phyloP scores from a whole-genome alignment of 768 basidiomycete species.

The Boletus fagicola region DNA sequence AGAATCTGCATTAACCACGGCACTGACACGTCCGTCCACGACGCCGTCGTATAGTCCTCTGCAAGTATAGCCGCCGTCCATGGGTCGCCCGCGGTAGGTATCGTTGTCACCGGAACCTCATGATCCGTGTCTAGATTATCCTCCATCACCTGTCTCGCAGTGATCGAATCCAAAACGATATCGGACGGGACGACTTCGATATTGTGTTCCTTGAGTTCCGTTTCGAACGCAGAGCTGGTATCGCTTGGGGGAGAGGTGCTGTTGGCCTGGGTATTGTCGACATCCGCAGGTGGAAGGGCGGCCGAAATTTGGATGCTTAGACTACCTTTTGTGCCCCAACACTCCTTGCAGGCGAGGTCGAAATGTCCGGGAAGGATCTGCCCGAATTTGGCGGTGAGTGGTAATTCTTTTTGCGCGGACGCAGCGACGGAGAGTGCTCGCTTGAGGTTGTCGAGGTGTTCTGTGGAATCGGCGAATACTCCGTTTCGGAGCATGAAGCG shows the following conservation, averaged over 20 bases:
- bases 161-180: conserved; percentile 29
- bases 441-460: conserved; percentile 34
- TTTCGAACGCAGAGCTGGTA: conserved; percentile 33
- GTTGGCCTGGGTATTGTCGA: neutral
- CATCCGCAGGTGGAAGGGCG: neutral
- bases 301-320: conserved; percentile 24
- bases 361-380: conserved; percentile 43
- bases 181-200: conserved; percentile 25
- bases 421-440: conserved; percentile 44
- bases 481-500: conserved; percentile 44
- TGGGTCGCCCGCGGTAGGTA: conserved; percentile 22
- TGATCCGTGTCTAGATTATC: conserved; percentile 27
- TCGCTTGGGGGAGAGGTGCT: neutral
- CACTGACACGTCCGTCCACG: conserved; percentile 29
- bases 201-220: conserved; percentile 37
- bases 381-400: conserved; percentile 39
- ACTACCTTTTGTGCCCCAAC: conserved; percentile 47
- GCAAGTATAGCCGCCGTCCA: conserved; percentile 25
- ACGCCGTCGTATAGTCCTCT: conserved; percentile 27
- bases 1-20: conserved; percentile 41
- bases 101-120: conserved; percentile 13
- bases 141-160: conserved; percentile 30
- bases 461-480: conserved; percentile 36
- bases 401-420: conserved; percentile 41
- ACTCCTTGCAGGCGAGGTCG: conserved; percentile 45